These are phyloP conservation scores for Heritiera littoralis DNA, from an alignment of 345 rosid genomes.

Conservation along the genomic window DNA sequence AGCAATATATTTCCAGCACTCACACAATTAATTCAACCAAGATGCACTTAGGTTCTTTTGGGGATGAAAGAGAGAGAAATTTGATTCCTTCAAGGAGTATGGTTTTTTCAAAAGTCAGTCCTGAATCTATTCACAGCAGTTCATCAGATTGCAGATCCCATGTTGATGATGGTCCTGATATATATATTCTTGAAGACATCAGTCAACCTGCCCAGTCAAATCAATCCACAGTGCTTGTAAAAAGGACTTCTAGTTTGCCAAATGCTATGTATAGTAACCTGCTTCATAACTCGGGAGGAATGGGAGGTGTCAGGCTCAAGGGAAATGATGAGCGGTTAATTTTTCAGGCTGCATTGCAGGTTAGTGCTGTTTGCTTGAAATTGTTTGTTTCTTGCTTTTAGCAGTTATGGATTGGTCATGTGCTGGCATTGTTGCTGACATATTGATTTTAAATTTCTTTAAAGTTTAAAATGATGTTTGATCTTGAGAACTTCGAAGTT, in stretches of 20 bases:
- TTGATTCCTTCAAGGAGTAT: slow-evolving; percentile 34
- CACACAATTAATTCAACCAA: slow-evolving; percentile 33
- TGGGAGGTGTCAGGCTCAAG: slow-evolving; percentile 44
- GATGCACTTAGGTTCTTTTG: slow-evolving; percentile 32
- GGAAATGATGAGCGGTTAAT: slow-evolving; percentile 53
- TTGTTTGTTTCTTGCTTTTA: slow-evolving; percentile 8
- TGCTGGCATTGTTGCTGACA: background rate
- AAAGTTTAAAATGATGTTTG: background rate
- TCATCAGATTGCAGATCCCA: slow-evolving; percentile 55
- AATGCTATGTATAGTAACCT: slow-evolving; percentile 32
- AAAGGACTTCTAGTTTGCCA: slow-evolving; percentile 31
- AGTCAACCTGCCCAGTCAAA: slow-evolving; percentile 52
- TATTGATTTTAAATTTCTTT: background rate
- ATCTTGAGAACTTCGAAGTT: background rate
- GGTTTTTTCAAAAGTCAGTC: slow-evolving; percentile 49
- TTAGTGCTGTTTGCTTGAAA: slow-evolving; percentile 32
- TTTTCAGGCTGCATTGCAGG: slow-evolving; percentile 80
- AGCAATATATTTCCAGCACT: slow-evolving; percentile 33
- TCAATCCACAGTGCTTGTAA: slow-evolving; percentile 36
- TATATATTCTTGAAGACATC: slow-evolving; percentile 74
- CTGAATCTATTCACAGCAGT: slow-evolving; percentile 72
- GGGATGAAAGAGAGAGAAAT: slow-evolving; percentile 40
- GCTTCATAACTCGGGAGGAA: slow-evolving; percentile 42
- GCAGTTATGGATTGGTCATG: background rate
- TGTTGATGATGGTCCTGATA: slow-evolving; percentile 69